Evolutionary conservation across 441 rosid species (phyloP).

Genomic region (Pelargonium australe): DNA sequence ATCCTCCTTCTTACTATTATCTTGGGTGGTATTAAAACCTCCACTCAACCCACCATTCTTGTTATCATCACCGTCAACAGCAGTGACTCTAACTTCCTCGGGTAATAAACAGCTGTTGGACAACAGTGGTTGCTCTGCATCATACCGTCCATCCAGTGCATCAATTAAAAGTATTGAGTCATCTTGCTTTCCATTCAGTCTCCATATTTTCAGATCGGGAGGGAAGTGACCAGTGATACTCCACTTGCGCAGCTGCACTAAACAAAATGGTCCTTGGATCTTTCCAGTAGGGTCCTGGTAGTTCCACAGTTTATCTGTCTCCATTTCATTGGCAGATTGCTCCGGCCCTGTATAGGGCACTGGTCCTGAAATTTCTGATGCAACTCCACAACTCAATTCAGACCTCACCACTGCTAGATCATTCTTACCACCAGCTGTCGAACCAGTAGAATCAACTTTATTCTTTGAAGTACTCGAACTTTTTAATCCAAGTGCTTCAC

Average conservation of each 20-base stretch:
- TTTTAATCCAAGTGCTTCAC: slow-evolving; percentile 24
- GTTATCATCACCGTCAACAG: slow-evolving; percentile 27
- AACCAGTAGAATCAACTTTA: slow-evolving; percentile 29
- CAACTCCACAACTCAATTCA: slow-evolving; percentile 31
- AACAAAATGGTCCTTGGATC: slow-evolving; percentile 84
- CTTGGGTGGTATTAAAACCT: slow-evolving; percentile 24
- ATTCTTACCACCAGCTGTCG: slow-evolving; percentile 19
- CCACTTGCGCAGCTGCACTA: slow-evolving; percentile 76
- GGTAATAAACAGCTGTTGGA: slow-evolving; percentile 22
- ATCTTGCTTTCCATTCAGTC: slow-evolving; percentile 48
- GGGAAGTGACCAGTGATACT: slow-evolving; percentile 68
- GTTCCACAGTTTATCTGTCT: slow-evolving; percentile 63
- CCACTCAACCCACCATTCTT: slow-evolving; percentile 23
- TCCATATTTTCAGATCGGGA: slow-evolving; percentile 69
- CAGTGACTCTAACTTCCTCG: slow-evolving; percentile 28
- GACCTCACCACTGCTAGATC: slow-evolving; percentile 25
- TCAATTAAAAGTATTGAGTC: slow-evolving; percentile 71
- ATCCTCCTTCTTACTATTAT: slow-evolving; percentile 33
- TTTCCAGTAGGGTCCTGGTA: slow-evolving; percentile 84
- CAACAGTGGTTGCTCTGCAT: slow-evolving; percentile 26
- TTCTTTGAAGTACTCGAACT: slow-evolving; percentile 26
- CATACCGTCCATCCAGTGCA: slow-evolving; percentile 45
- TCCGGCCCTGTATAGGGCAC: slow-evolving; percentile 36
- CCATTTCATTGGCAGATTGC: slow-evolving; percentile 35
- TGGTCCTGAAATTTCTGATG: slow-evolving; percentile 28